phyloP scores from a whole-genome alignment of 805 yeast genomes.

The Ogataea polymorpha region DNA sequence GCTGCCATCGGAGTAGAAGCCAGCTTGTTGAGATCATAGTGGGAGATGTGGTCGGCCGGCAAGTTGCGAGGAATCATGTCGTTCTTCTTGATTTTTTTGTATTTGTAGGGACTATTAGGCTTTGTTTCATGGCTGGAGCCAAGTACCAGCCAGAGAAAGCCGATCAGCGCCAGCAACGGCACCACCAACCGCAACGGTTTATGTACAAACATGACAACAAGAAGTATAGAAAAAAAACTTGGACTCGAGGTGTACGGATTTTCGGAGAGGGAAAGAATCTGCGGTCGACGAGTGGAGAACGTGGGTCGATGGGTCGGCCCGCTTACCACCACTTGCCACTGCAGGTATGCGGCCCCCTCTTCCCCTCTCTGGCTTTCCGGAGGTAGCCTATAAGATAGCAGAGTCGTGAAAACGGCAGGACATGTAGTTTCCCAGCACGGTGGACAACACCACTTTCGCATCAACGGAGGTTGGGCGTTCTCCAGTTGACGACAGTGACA shows the following conservation, averaged over 20 bases:
- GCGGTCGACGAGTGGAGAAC: neutral
- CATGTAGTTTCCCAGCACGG: neutral
- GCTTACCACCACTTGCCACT: neutral
- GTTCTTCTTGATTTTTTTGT: constrained; percentile 42
- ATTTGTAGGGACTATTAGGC: constrained; percentile 32
- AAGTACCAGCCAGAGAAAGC: constrained; percentile 41
- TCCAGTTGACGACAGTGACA: neutral
- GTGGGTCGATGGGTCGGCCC: neutral
- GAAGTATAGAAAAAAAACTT: neutral
- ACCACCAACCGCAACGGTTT: constrained; percentile 48
- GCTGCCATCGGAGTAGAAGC: constrained; percentile 70
- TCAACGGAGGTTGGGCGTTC: constrained; percentile 1
- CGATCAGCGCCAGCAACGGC: constrained; percentile 42
- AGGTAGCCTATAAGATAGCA: neutral
- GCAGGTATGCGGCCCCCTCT: neutral
- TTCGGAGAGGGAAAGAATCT: neutral
- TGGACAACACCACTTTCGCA: neutral
- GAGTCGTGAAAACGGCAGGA: neutral
- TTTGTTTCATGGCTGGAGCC: constrained; percentile 27
- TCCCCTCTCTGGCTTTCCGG: neutral
- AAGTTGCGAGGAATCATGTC: constrained; percentile 56
- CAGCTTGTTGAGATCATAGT: constrained; percentile 78
- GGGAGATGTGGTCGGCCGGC: constrained; percentile 73
- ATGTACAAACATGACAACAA: constrained; percentile 26
- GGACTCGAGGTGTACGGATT: neutral